A percentile compares a stretch with the other conserved stretches of the same genome.
These are phyloP conservation scores for Dioscorea alata DNA, from an alignment of 106 monocot genomes.

Conservation along the genomic window DNA sequence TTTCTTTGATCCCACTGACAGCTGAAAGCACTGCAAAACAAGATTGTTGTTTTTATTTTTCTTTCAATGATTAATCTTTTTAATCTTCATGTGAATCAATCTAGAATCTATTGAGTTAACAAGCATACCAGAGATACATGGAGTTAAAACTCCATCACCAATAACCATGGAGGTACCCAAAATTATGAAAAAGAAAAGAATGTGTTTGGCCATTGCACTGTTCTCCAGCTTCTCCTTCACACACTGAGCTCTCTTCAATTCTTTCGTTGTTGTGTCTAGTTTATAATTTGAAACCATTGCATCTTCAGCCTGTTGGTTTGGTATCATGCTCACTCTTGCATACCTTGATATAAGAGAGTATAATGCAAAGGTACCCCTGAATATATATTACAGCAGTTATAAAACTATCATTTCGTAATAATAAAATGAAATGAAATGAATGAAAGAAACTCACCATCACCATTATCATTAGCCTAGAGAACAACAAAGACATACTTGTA, in stretches of 20 bases:
- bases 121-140: slow-evolving; percentile 65
- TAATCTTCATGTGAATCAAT: no score
- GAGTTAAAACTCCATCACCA: slow-evolving; percentile 77
- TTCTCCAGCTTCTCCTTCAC: slow-evolving; percentile 52
- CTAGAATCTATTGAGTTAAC: neutral
- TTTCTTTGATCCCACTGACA: slow-evolving; percentile 57
- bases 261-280: slow-evolving; percentile 30
- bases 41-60: no score
- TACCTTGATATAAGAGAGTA: slow-evolving; percentile 83
- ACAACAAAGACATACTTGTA: slow-evolving; percentile 50
- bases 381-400: slow-evolving; percentile 12
- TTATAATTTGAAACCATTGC: slow-evolving; percentile 60
- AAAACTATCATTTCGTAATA: neutral
- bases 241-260: slow-evolving; percentile 38
- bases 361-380: slow-evolving; percentile 76
- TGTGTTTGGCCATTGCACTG: slow-evolving; percentile 16
- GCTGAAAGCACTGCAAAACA: slow-evolving; percentile 71
- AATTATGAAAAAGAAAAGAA: slow-evolving; percentile 45
- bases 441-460: slow-evolving; percentile 25
- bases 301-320: no score
- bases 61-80: neutral
- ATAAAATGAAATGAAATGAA: neutral
- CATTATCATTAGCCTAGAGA: slow-evolving; percentile 39
- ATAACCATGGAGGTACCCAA: slow-evolving; percentile 76
- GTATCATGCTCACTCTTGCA: no score